Evolutionary conservation across 2,329 filamentous ascomycete genomes (phyloP), one percentile per base, ranked within the genome.

Genomic region (Didymella lethalis): DNA sequence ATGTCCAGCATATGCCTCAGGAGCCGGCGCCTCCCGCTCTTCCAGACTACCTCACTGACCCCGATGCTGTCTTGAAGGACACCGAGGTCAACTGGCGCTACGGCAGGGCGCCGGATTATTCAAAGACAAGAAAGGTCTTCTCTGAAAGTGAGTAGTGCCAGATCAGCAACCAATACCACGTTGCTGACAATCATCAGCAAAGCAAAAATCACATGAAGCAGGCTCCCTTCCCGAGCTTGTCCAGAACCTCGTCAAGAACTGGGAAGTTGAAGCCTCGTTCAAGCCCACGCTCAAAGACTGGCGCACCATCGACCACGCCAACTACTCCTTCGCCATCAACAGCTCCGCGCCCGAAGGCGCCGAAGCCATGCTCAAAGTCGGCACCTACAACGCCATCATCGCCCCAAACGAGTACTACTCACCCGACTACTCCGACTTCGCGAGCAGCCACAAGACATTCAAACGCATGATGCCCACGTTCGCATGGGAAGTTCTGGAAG

Each of bases 391-490:
- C 71, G 87, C 87, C 54, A 83, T 90, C 73, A 85, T 90, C 62
- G 77, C 83, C 10, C 77, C 86, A 11, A 88, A 87, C 69, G 82
- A 86, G 70, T 90, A 84, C 78, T 90, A 90, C 75, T 84, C 84
- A 63, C 85, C 88, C 0, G 80, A 80, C 48, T 81, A 85, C 58
- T 86, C 83, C 3, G 86, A 88, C 72, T 90, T 90, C 66, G 81
- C 83, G 1, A 81, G 80, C 3, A 88, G 85, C 69, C 88, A 90
- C 79, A 89, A 90, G 80, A 86, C 86, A 0, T 90, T 90, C 75
- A 90, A 90, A 78, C 80, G 86, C 52, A 90, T 90, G 87, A 90
- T 90, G 87, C 88, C 88, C 0, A 86, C 83, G 0, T 90, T 90
- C 73, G 88, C 87, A 0, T 90, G 88, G 87, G 88, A 90, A 75